Conservation (phyloP, 805 yeast species). For the Saccharomycopsis olivae region DNA sequence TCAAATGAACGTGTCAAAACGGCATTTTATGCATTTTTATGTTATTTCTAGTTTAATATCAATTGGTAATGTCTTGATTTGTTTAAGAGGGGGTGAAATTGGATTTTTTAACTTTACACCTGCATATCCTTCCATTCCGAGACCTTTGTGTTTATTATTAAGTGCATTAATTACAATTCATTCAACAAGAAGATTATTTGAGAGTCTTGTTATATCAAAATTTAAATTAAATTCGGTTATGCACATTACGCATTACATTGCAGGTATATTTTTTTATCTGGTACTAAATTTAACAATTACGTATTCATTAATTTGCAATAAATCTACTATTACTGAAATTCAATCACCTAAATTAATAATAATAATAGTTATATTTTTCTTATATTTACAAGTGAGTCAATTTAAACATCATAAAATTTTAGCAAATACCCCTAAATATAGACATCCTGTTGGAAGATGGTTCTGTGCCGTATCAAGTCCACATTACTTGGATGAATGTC, state of each 20-base stretch:
- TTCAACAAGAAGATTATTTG: slow-evolving; percentile 43
- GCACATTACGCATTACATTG: slow-evolving; percentile 55
- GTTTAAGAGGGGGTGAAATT: no score
- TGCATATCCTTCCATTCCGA: not conserved
- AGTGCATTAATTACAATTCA: slow-evolving; percentile 31
- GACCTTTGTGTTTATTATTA: not conserved
- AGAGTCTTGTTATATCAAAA: slow-evolving; percentile 39
- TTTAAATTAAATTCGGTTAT: slow-evolving; percentile 41
- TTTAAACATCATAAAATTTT: slow-evolving; percentile 26
- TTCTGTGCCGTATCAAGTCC: slow-evolving; percentile 48
- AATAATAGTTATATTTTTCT: slow-evolving; percentile 20
- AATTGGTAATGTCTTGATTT: not conserved
- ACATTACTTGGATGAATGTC: slow-evolving; percentile 59
- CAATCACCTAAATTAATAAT: not conserved
- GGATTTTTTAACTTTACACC: not conserved
- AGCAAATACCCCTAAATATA: slow-evolving; percentile 41
- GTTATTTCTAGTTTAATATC: slow-evolving; percentile 30
- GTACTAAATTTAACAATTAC: slow-evolving; percentile 26
- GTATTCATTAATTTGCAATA: not conserved
- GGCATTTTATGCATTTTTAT: slow-evolving; percentile 57
- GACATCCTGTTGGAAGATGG: slow-evolving; percentile 40
- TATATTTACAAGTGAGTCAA: slow-evolving; percentile 35
- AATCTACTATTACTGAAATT: not conserved
- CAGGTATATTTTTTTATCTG: slow-evolving; percentile 51
- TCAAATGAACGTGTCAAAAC: slow-evolving; percentile 38